Base-by-base conservation (phyloP, 2,329 filamentous ascomycete genomes). In the Aspergillus spinulosporus region DNA sequence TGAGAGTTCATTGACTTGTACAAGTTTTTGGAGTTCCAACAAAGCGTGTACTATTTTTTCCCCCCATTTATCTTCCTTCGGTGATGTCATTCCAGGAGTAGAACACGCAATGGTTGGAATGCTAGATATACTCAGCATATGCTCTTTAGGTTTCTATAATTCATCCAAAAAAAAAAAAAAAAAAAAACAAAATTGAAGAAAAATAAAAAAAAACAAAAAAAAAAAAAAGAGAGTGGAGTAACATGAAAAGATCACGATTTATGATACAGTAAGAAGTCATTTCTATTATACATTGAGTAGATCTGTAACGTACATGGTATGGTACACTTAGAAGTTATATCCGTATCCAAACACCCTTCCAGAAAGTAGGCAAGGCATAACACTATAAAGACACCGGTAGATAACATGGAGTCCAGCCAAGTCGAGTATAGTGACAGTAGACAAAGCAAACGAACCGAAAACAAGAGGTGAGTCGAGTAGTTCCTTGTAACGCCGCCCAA, bases 401-500 rank as follows among this genome's bases (percentile, higher is more conserved):
- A 12, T 34, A 47, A 47, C 6, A n/a, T 21, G 5, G 34, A 34
- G 31, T 34, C 29, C 7, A 34, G 31, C 3, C n/a, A n/a, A 34
- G 31, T 15, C 44, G 5, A 14, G 12, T 32, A 11, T 7, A 15
- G 14, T 21, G 21, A 15, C n/a, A 36, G 29, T 45, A 29, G 44
- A n/a, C 29, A 34, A 29, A n/a, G 21, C 21, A 21, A 21, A 21
- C 11, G 26, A 26, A 34, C 29, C n/a, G 44, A 47, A 36, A 8
- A 29, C 28, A 6, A 32, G 29, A 36, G 15, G 12, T 31, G 47
- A 49, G 47, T 37, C 29, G 47, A 49, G 47, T 49, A 40, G 12
- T 49, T 39, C 36, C 47, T 42, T n/a, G n/a, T 40, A 49, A 49
- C 47, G 47, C 47, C 47, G 47, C 47, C 47, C 36, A 49, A 49